phyloP scores from a whole-genome alignment of 2,329 filamentous ascomycete genomes.

The Diaporthe batatas region DNA sequence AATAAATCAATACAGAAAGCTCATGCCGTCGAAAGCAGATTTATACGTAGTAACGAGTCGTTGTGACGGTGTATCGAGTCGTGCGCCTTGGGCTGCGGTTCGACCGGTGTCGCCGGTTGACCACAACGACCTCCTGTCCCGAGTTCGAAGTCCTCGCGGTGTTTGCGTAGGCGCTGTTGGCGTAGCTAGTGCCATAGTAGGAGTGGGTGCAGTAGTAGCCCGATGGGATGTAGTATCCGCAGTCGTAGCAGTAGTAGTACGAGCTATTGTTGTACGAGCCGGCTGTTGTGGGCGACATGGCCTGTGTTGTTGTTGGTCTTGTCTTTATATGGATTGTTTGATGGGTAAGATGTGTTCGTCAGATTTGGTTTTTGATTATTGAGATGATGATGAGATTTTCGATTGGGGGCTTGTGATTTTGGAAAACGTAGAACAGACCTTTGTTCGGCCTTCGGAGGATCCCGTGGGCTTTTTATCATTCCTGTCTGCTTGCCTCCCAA shows the following conservation, averaged over 20 bases:
- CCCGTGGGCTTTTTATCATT: constrained; percentile 10
- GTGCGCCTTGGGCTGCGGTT: constrained; percentile 23
- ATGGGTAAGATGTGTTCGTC: neutral
- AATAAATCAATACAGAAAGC: neutral
- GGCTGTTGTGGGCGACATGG: constrained; percentile 3
- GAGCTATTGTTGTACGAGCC: neutral
- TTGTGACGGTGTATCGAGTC: constrained; percentile 28
- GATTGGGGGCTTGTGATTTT: neutral
- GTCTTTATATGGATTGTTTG: neutral
- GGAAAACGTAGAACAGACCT: neutral
- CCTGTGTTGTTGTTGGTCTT: neutral
- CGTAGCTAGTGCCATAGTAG: constrained; percentile 19
- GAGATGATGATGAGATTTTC: neutral
- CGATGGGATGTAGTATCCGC: constrained; percentile 35
- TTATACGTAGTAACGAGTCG: constrained; percentile 21
- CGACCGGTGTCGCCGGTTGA: constrained; percentile 16
- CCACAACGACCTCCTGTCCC: constrained; percentile 1
- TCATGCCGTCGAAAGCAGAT: neutral
- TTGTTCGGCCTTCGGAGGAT: constrained; percentile 9
- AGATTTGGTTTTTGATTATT: neutral
- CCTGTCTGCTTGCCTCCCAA: neutral
- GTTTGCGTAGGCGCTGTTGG: neutral
- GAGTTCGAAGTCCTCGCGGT: neutral
- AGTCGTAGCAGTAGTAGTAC: constrained; percentile 37
- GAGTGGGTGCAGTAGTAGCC: constrained; percentile 37